A percentile compares a stretch with the other conserved stretches of the same genome.
Conservation (phyloP, 2,329 filamentous ascomycete species). For the Sporothrix brunneoviolacea region DNA sequence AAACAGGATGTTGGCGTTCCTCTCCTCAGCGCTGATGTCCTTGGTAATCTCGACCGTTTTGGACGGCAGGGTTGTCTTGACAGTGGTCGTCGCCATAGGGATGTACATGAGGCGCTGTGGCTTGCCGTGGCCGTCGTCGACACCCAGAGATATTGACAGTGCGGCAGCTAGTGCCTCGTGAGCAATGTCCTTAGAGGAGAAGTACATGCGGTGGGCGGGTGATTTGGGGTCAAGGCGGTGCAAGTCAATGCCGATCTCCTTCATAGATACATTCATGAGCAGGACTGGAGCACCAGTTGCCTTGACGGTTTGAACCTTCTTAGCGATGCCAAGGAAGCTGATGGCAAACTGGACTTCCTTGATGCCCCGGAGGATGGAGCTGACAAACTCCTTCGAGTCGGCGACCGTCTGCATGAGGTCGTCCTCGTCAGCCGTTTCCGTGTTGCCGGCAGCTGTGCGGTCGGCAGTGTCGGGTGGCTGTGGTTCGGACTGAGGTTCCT, state of each 20-base stretch:
- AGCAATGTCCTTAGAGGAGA: constrained; percentile 83
- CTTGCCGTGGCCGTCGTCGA: constrained; percentile 83
- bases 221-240: constrained; percentile 87
- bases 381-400: constrained; percentile 86
- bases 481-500: neutral
- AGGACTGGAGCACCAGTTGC: constrained; percentile 64
- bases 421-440: constrained; percentile 35
- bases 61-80: constrained; percentile 88
- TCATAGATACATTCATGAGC: constrained; percentile 78
- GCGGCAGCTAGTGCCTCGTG: constrained; percentile 91
- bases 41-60: constrained; percentile 81
- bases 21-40: constrained; percentile 66
- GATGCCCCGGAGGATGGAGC: constrained; percentile 82
- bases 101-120: constrained; percentile 86
- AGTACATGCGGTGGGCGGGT: constrained; percentile 97
- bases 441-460: neutral
- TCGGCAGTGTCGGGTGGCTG: neutral
- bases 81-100: constrained; percentile 92
- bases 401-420: constrained; percentile 75
- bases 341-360: constrained; percentile 96
- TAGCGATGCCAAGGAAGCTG: constrained; percentile 82
- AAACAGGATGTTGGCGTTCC: constrained; percentile 93
- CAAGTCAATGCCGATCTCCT: constrained; percentile 90
- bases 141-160: constrained; percentile 82
- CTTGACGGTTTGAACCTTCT: constrained; percentile 63